Conservation (phyloP, 2,329 filamentous ascomycete genomes). For the Apiospora marii region DNA sequence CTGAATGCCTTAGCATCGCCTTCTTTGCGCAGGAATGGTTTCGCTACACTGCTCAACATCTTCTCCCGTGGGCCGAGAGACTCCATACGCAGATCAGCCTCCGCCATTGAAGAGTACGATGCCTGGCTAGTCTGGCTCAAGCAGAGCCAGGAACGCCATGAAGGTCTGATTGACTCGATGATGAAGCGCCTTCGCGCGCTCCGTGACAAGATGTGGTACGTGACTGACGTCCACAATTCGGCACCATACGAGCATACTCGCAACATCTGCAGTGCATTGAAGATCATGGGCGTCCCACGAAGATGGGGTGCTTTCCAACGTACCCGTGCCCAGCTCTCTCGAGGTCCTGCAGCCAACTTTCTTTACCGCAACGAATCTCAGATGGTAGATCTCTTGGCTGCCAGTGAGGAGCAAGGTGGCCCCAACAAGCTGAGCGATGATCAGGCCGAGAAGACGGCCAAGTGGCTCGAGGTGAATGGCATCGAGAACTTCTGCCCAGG, state of each 20-base stretch:
- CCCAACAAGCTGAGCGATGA: constrained; percentile 97
- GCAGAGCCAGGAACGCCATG: constrained; percentile 80
- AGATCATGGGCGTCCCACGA: constrained; percentile 82
- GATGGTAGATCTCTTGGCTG: constrained; percentile 86
- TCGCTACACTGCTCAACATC: constrained; percentile 75
- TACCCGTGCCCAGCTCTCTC: constrained; percentile 55
- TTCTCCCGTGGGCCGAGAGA: constrained; percentile 76
- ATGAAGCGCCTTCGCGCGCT: constrained; percentile 77
- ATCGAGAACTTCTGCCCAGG: constrained; percentile 95
- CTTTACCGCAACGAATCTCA: constrained; percentile 84
- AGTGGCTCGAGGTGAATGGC: constrained; percentile 82
- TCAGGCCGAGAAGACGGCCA: constrained; percentile 83
- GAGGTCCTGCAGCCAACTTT: constrained; percentile 64
- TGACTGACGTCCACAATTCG: constrained; percentile 91
- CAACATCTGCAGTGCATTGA: constrained; percentile 85
- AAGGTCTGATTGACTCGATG: constrained; percentile 76
- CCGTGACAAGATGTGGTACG: constrained; percentile 98
- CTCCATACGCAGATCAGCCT: constrained; percentile 72
- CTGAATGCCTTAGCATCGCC: constrained; percentile 69
- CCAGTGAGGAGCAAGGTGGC: constrained; percentile 82
- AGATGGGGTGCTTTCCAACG: constrained; percentile 61
- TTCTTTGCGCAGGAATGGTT: constrained; percentile 71
- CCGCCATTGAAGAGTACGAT: constrained; percentile 79
- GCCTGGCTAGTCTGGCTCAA: constrained; percentile 86
- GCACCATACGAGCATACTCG: constrained; percentile 86